Conservation (phyloP, 257 asterid species). For the Agastache rugosa region DNA sequence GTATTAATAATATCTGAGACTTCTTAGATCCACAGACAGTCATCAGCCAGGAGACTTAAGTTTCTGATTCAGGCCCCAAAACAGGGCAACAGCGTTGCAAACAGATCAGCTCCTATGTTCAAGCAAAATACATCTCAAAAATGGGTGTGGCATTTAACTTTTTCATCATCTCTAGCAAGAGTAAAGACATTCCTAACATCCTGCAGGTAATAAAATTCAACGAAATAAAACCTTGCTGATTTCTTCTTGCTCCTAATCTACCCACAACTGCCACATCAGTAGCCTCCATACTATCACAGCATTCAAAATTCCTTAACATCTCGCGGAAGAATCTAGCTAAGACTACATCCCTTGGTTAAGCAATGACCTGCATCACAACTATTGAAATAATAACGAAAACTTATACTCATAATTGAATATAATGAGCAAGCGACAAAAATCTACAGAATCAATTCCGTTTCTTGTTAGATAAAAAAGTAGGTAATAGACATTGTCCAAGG, state of each 20-base stretch:
- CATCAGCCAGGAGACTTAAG: too few species aligned
- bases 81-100: not conserved
- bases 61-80: not conserved
- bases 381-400: not conserved
- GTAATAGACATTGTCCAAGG: not conserved
- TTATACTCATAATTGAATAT: not conserved
- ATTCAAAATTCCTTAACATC: not conserved
- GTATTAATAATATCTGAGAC: too few species aligned
- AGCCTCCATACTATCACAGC: not conserved
- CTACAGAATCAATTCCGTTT: not conserved
- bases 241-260: too few species aligned
- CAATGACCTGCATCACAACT: not conserved
- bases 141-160: not conserved
- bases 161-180: not conserved
- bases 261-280: not conserved
- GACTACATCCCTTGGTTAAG: not conserved
- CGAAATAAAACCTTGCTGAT: not conserved
- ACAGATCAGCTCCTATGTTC: not conserved
- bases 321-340: not conserved
- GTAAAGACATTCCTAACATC: not conserved
- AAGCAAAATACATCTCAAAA: not conserved
- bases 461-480: not conserved
- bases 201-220: not conserved
- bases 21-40: too few species aligned
- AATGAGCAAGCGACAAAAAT: not conserved